Base-by-base conservation (phyloP, 768 basidiomycete genomes). In the Fibroporia radiculosa region DNA sequence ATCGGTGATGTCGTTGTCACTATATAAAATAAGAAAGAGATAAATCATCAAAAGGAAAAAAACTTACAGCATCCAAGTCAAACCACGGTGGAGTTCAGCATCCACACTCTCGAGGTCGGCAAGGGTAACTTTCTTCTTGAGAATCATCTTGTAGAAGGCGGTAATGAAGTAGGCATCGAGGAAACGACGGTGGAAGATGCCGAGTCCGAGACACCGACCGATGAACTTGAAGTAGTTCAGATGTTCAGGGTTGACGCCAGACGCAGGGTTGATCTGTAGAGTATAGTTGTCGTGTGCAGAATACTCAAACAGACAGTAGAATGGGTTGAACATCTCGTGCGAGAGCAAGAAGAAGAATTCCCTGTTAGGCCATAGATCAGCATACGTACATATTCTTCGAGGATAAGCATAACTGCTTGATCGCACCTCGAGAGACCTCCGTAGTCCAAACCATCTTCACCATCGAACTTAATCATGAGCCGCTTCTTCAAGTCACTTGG, bases 181-280 rank as follows among this genome's bases (percentile, higher is more conserved):
- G 83, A 99, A 99, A 8, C 96, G 89, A 44, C 96, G 83, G 62
- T 99, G 96, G 82, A 99, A 99, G 62, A 99, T 98, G 52, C 90
- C 95, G 34, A 98, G 76, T 42, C 93, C 93, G 44, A 98, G 72
- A 58, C 87, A 90, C 27, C 96, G 82, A 7, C 96, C 96, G 53
- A 99, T 98, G 66, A 99, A 98, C 70, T 98, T 97, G 85, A 98
- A 98, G 71, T 98, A 99, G 70, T 98, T 98, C 62, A 99, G 67
- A 67, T 99, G 96, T 66, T 99, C 96, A 0, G 96, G 96, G 64
- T 99, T 99, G 55, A 99, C 91, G 33, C 90, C 90, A 26, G 93
- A 96, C 8, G 92, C 93, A 11, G 95, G 95, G 67, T 98, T 98
- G 66, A 99, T 98, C 66, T 99, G 96, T 23, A 99, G 83, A 8